Conservation (phyloP, 2,329 filamentous ascomycete species). For the Sclerotinia trifoliorum region DNA sequence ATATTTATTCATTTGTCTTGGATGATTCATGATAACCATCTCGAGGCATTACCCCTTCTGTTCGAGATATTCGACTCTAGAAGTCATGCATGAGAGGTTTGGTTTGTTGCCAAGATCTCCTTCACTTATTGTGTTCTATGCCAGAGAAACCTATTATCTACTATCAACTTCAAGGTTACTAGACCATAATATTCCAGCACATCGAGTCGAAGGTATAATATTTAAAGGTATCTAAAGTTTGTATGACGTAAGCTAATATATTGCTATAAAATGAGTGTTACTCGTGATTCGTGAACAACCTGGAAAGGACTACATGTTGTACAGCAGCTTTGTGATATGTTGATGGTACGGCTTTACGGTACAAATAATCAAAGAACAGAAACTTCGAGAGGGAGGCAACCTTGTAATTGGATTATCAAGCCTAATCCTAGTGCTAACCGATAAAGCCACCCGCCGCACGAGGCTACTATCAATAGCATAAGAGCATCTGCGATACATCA, state of each 20-base stretch:
- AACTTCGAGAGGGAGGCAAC: constrained; percentile 23
- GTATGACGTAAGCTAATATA: background rate
- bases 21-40: background rate
- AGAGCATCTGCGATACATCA: constrained; percentile 3
- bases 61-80: background rate
- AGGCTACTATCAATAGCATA: constrained; percentile 23
- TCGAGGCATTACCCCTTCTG: background rate
- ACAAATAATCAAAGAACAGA: background rate
- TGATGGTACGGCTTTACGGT: no score
- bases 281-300: background rate
- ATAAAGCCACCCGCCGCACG: constrained; percentile 22
- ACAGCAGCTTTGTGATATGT: no score
- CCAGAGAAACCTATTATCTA: no score
- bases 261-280: no score
- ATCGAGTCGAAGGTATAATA: background rate
- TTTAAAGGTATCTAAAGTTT: background rate
- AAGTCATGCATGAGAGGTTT: background rate
- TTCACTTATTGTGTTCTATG: background rate
- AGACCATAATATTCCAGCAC: background rate
- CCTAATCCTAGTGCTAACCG: constrained; percentile 20
- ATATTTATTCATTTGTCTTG: background rate
- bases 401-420: constrained; percentile 24
- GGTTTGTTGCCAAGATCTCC: background rate
- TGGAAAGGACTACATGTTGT: background rate
- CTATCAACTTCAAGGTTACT: background rate